Conservation (phyloP, 768 basidiomycete species). For the Lactarius hengduanensis region DNA sequence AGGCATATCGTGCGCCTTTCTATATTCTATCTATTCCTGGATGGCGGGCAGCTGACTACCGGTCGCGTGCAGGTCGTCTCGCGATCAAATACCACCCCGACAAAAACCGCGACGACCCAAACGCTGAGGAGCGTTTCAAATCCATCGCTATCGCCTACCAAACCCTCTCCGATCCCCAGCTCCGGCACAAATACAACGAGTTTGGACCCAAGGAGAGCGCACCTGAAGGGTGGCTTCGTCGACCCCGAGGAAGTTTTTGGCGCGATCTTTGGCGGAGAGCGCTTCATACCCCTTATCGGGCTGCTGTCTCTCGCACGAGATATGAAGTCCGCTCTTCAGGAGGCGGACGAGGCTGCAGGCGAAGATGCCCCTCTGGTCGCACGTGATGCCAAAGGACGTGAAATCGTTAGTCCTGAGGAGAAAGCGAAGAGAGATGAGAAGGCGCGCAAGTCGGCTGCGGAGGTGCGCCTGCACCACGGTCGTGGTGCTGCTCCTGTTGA, state of each 20-base stretch:
- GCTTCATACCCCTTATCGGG: conserved; percentile 85
- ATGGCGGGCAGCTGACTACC: neutral
- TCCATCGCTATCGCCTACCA: conserved; percentile 89
- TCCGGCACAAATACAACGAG: conserved; percentile 87
- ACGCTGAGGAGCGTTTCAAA: conserved; percentile 86
- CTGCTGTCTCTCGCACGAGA: conserved; percentile 84
- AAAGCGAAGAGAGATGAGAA: conserved; percentile 60
- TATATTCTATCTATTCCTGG: neutral
- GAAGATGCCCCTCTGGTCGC: conserved; percentile 40
- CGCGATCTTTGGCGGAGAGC: conserved; percentile 86
- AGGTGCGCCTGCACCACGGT: conserved; percentile 47
- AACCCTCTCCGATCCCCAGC: conserved; percentile 71
- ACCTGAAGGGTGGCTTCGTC: conserved; percentile 82
- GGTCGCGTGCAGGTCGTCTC: conserved; percentile 53
- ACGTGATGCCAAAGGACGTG: conserved; percentile 51
- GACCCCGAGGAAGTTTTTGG: conserved; percentile 79
- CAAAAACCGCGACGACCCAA: conserved; percentile 86
- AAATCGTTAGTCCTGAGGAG: conserved; percentile 42
- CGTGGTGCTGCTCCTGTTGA: conserved; percentile 14
- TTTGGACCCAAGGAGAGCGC: conserved; percentile 83
- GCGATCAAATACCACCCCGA: conserved; percentile 92
- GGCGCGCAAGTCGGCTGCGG: conserved; percentile 60
- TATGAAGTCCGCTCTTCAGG: conserved; percentile 91
- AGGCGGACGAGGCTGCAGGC: conserved; percentile 67
- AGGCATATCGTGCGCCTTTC: conserved; percentile 72